Base-by-base conservation (phyloP, 2,329 filamentous ascomycete genomes). In the Pseudogymnoascus sp. region DNA sequence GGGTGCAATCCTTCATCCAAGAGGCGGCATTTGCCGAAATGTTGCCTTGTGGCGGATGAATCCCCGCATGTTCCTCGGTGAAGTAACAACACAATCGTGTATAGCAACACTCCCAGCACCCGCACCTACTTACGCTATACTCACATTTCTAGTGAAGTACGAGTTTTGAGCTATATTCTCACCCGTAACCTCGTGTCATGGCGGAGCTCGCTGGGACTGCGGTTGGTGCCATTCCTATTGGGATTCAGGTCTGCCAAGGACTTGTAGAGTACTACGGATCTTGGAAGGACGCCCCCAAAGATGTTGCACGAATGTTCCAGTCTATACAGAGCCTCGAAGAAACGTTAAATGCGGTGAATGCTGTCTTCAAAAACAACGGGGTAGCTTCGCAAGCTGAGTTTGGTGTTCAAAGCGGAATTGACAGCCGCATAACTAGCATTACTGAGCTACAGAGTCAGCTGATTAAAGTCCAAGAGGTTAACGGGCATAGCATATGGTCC, bases 191-290 rank as follows among this genome's bases (percentile, higher is more conserved):
- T 16, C 37, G 37, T 5, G 37, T 7, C 1, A 54, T 54, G 45
- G 45, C 45, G 11, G 45, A 54, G n/a, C 11, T 62, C 11, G 37
- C 23, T 51, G 60, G 34, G 11, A 62, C 34, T 16, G 60, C 37
- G 10, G 60, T 51, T 51, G 60, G 60, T 5, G 36, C 23, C 18
- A 47, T 62, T 21, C 57, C 60, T 12, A 21, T 62, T 7, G 60
- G 60, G 18, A 47, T 62, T 23, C 61, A 59, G 26, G 61, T 62
- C 1, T 51, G 18, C 21, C 61, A 59, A 18, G 36, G 18, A 23
- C 39, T 62, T 18, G 18, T 62, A 18, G 18, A 59, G 23, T 62
- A 51, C 61, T 62, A 62, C 37, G 23, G 37, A 23, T 18, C 34
- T 31, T 62, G 40, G 21, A 62, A 62, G 26, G 40, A 54, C 4